Conservation (phyloP, 2,329 filamentous ascomycete genomes). For the Aspergillus piperis region DNA sequence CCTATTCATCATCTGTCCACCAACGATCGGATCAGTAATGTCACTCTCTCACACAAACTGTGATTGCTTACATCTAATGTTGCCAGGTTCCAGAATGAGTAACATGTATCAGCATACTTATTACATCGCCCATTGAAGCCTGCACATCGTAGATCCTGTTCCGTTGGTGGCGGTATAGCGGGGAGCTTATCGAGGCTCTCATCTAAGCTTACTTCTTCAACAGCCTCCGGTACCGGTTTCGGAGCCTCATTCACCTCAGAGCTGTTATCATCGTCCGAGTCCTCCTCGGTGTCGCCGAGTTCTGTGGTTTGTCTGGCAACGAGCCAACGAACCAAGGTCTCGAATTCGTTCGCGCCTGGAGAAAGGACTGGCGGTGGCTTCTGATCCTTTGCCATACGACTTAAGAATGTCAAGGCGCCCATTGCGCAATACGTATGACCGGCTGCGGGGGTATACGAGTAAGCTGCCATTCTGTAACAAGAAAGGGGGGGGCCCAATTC, state of each 20-base stretch:
- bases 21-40: conserved; percentile 23
- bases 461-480: conserved; percentile 7
- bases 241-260: conserved; percentile 16
- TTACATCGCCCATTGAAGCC: conserved; percentile 91
- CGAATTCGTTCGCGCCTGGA: conserved; percentile 32
- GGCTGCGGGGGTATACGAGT: conserved; percentile 51
- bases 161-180: conserved; percentile 23
- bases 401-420: conserved; percentile 73
- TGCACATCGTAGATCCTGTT: conserved; percentile 52
- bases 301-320: conserved; percentile 66
- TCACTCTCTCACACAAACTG: not conserved
- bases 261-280: conserved; percentile 45
- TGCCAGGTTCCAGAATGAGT: conserved; percentile 86
- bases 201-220: conserved; percentile 21
- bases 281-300: conserved; percentile 47
- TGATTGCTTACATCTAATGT: conserved; percentile 53
- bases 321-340: conserved; percentile 57
- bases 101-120: conserved; percentile 93
- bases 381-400: conserved; percentile 53
- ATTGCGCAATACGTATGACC: conserved; percentile 91
- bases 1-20: conserved; percentile 58
- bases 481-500: too few species aligned
- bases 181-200: conserved; percentile 33
- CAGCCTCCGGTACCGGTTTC: not conserved
- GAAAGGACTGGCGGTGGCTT: conserved; percentile 25